Evolutionary conservation across 192 early-diverging fungal species (phyloP), one percentile per base, ranked within the genome.

Genomic region (Coemansia sp.): DNA sequence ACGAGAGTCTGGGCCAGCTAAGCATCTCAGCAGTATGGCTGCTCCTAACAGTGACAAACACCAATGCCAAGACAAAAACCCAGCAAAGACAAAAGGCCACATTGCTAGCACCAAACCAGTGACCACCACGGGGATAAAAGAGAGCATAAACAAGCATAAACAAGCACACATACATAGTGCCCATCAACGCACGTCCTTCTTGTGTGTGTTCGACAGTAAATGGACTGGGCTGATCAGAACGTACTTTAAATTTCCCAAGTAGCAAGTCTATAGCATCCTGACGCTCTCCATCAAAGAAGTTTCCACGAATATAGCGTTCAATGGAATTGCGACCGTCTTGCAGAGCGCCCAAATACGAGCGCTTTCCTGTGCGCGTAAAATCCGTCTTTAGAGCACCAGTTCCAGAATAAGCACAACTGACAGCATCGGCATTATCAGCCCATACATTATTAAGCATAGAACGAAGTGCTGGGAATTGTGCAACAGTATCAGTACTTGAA

Each of bases 311-410:
- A 73, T 98, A 99, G 55, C 96, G 87, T 60, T 88, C 84, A 26
- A 91, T 65, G 5, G 90, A 91, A 68, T 96, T 95, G 47, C 83
- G 72, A 23, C 87, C 78, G 78, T 98, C 97, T 64, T 88, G 85
- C 25, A 95, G 57, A 18, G 88, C 88, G 12, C 97, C 97, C 49
- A 69, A 54, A 58, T 87, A 88, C 24, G 90, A 92, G 54, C 97
- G 88, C 75, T 91, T 88, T 25, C 96, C 96, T 1, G 95, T 98
- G 62, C 91, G 86, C 4, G 97, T 99, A 68, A 91, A 99, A 69
- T 99, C 97, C 5, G 95, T 98, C 76, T 99, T 99, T 49, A 98
- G 83, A 6, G 97, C 97, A 25, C 94, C 94, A 3, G 97, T 97
- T 47, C 97, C 97, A 60, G 92, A 91, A 74, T 99, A 99, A 34